A percentile compares a stretch with the other conserved stretches of the same genome.
Evolutionary conservation across 1,139 yeast species (phyloP).

Genomic region (Magnusiomyces tetraspermus): DNA sequence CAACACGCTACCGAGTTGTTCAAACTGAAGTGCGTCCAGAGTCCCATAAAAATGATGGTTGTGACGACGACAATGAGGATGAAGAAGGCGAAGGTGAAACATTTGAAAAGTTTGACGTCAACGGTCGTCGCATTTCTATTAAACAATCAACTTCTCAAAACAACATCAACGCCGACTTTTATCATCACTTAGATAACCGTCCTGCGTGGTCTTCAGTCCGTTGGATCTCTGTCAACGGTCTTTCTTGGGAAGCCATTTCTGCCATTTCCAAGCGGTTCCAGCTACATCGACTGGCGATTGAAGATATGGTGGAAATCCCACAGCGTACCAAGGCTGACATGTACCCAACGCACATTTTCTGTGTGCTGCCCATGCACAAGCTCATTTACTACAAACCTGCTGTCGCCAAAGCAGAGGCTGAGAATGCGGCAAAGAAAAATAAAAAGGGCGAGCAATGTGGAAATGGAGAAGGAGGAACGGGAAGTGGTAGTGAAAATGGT

Average conservation of each 20-base stretch:
- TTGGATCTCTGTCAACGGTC: slow-evolving; percentile 48
- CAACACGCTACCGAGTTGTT: slow-evolving; percentile 35
- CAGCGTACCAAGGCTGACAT: slow-evolving; percentile 47
- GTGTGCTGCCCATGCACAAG: slow-evolving; percentile 43
- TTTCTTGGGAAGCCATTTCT: slow-evolving; percentile 46
- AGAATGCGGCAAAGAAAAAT: background rate
- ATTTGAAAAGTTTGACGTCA: background rate
- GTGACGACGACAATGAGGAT: slow-evolving; percentile 2
- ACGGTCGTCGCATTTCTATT: background rate
- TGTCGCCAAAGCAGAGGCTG: slow-evolving; percentile 5
- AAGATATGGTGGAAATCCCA: slow-evolving; percentile 51
- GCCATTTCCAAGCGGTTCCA: slow-evolving; percentile 35
- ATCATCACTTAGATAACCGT: slow-evolving; percentile 25
- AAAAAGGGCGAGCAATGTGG: background rate
- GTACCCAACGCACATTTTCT: slow-evolving; percentile 41
- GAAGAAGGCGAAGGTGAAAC: background rate
- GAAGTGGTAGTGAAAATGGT: slow-evolving; percentile 6
- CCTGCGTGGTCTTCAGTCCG: slow-evolving; percentile 43
- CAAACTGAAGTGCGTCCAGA: slow-evolving; percentile 26
- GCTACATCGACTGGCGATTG: slow-evolving; percentile 43
- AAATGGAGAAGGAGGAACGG: background rate
- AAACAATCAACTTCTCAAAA: background rate
- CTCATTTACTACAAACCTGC: slow-evolving; percentile 29
- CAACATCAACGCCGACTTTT: slow-evolving; percentile 17
- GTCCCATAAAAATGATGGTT: slow-evolving; percentile 8